Conservation (phyloP, 805 yeast species). For the Candida boidinii region DNA sequence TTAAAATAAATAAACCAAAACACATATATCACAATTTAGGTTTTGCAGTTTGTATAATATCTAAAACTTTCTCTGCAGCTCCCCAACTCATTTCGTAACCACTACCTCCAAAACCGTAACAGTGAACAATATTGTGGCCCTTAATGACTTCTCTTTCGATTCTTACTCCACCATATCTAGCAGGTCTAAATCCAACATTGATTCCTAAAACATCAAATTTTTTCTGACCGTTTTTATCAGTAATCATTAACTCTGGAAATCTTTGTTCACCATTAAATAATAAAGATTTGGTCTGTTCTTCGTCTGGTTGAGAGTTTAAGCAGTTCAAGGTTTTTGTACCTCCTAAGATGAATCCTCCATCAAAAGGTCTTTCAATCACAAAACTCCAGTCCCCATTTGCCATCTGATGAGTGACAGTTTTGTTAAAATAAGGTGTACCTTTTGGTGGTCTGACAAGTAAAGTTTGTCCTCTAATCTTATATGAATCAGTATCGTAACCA, state of each 20-base stretch:
- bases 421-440: slow-evolving; percentile 26
- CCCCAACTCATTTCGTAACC: slow-evolving; percentile 62
- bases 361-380: slow-evolving; percentile 49
- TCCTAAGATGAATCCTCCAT: slow-evolving; percentile 56
- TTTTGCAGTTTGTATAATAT: slow-evolving; percentile 11
- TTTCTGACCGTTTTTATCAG: slow-evolving; percentile 20
- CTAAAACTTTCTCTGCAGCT: slow-evolving; percentile 35
- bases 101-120: slow-evolving; percentile 59
- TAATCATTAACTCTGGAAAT: slow-evolving; percentile 42
- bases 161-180: slow-evolving; percentile 46
- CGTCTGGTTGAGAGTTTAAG: slow-evolving; percentile 24
- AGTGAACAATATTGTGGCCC: slow-evolving; percentile 40
- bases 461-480: slow-evolving; percentile 59
- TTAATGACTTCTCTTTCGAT: slow-evolving; percentile 13
- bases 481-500: slow-evolving; percentile 38
- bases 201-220: slow-evolving; percentile 36
- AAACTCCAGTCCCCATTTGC: slow-evolving; percentile 31
- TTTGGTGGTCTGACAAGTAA: slow-evolving; percentile 40
- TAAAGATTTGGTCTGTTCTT: slow-evolving; percentile 38
- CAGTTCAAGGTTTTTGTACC: slow-evolving; percentile 55
- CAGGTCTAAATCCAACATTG: slow-evolving; percentile 67
- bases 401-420: slow-evolving; percentile 44
- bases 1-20: too few species aligned
- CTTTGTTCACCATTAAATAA: slow-evolving; percentile 29
- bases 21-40: too few species aligned